Conservation (phyloP, 176 grass and related monocot species). For the Carex littledalei region DNA sequence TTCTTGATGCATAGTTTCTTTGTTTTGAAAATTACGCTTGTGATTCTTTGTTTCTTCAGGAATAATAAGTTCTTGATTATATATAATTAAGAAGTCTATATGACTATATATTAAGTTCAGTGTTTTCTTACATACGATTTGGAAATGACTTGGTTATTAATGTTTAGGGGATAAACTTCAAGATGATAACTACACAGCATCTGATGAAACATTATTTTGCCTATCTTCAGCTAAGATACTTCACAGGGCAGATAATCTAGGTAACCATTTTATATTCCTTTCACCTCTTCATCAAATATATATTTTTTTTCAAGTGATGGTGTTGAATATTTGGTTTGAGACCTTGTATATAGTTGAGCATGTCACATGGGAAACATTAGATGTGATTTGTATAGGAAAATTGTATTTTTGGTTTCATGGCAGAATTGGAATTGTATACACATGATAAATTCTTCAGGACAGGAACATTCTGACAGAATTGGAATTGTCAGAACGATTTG, state of each 20-base stretch:
- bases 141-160: neutral
- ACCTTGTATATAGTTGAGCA: neutral
- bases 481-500: neutral
- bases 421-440: neutral
- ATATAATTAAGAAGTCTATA: too few species aligned
- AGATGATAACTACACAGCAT: constrained; percentile 12
- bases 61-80: too few species aligned
- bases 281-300: neutral
- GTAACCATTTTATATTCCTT: neutral
- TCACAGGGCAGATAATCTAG: constrained; percentile 11
- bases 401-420: too few species aligned
- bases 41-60: neutral
- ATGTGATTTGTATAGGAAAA: too few species aligned
- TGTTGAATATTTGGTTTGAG: neutral
- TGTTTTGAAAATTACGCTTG: neutral
- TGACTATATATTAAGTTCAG: too few species aligned
- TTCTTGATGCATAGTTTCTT: too few species aligned
- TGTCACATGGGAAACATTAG: neutral
- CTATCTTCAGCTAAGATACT: constrained; percentile 23
- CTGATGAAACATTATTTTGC: neutral
- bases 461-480: neutral
- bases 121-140: neutral
- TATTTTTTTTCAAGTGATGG: neutral
- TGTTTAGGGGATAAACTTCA: constrained; percentile 17
- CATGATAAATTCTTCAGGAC: neutral